A percentile compares a stretch with the other conserved stretches of the same genome.
phyloP scores from a whole-genome alignment of 2,329 filamentous ascomycete species.

The Talaromyces funiculosus region DNA sequence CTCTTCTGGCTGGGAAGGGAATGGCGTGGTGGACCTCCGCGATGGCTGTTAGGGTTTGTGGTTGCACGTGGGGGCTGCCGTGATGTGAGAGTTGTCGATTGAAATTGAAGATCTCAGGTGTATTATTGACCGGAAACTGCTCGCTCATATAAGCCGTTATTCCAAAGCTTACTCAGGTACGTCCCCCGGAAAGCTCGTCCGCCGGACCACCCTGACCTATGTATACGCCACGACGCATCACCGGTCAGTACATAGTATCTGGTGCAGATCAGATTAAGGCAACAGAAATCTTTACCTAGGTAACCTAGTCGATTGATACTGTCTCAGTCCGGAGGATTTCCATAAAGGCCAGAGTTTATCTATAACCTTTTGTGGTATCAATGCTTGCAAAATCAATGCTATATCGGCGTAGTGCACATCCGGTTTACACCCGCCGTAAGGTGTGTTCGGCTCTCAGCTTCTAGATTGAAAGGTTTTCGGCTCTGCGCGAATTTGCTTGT shows the following conservation, averaged over 20 bases:
- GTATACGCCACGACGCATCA: not conserved
- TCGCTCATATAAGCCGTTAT: not conserved
- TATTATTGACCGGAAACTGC: not conserved
- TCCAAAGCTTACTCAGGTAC: not conserved
- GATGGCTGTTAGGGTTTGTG: not conserved
- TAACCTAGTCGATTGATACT: not conserved
- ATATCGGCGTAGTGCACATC: not conserved
- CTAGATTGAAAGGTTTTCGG: not conserved
- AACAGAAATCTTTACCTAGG: not conserved
- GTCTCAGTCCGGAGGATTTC: not conserved
- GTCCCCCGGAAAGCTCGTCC: not conserved
- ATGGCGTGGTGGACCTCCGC: not conserved
- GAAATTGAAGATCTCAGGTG: not conserved
- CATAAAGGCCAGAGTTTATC: not conserved
- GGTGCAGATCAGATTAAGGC: too few species aligned
- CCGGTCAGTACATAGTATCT: not conserved
- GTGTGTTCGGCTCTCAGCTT: not conserved
- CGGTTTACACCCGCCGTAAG: too few species aligned
- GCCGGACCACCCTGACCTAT: not conserved
- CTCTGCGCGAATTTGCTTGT: not conserved
- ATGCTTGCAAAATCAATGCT: not conserved
- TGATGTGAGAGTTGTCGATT: too few species aligned
- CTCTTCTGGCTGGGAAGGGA: not conserved
- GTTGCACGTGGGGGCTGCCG: not conserved
- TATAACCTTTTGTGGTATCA: not conserved